Conservation (phyloP, 257 asterid species). For the Jacaranda mimosifolia region DNA sequence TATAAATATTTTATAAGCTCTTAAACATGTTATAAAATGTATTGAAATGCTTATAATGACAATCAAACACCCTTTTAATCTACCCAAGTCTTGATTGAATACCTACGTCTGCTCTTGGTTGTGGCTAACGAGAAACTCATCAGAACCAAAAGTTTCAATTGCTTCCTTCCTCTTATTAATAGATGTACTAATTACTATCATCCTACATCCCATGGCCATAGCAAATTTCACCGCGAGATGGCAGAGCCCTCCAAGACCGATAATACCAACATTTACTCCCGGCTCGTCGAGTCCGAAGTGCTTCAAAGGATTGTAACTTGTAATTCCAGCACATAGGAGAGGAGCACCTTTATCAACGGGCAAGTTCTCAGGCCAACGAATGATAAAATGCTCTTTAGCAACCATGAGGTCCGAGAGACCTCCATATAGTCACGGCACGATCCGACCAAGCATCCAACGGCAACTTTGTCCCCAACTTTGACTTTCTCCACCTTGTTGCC, state of each 20-base stretch:
- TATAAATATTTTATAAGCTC: no score
- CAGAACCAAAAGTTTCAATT: slow-evolving; percentile 50
- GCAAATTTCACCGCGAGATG: slow-evolving; percentile 61
- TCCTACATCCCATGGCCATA: slow-evolving; percentile 53
- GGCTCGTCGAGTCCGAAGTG: slow-evolving; percentile 54
- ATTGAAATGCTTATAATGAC: no score
- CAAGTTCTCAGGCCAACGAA: slow-evolving; percentile 49
- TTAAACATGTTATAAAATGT: no score
- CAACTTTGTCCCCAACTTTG: slow-evolving; percentile 58
- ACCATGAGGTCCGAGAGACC: slow-evolving; percentile 60
- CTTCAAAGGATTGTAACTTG: slow-evolving; percentile 56
- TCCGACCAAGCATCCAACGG: slow-evolving; percentile 57
- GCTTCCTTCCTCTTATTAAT: slow-evolving; percentile 51
- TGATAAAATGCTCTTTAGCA: slow-evolving; percentile 40
- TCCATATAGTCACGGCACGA: slow-evolving; percentile 53
- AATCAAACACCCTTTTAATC: neutral
- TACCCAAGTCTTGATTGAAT: neutral
- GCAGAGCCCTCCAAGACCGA: slow-evolving; percentile 64
- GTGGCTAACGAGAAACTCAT: slow-evolving; percentile 49
- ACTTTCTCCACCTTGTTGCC: slow-evolving; percentile 52
- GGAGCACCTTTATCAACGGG: slow-evolving; percentile 52
- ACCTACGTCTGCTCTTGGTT: slow-evolving; percentile 51
- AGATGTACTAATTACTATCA: slow-evolving; percentile 56
- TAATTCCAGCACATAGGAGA: slow-evolving; percentile 59
- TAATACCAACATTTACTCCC: slow-evolving; percentile 49